Evolutionary conservation across 495 filamentous ascomycete genomes (phyloP).

Genomic region (Peziza echinospora): DNA sequence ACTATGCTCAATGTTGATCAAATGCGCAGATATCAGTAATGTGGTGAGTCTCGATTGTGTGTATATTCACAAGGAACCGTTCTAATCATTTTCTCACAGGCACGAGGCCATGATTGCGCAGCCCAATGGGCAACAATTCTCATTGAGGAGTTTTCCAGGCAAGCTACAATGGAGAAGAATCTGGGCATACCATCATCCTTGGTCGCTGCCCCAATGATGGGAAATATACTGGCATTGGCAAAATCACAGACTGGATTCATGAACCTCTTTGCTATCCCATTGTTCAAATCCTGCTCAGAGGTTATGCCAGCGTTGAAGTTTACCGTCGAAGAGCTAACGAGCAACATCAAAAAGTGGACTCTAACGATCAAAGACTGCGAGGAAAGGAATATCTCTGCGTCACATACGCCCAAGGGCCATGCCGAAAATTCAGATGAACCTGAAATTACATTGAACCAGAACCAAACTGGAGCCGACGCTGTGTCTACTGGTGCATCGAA

Average conservation of each 20-base stretch:
- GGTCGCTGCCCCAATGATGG: constrained; percentile 63
- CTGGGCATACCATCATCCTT: constrained; percentile 69
- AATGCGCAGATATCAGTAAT: constrained; percentile 97
- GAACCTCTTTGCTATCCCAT: constrained; percentile 76
- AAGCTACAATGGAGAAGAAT: constrained; percentile 77
- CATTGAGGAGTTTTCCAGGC: constrained; percentile 80
- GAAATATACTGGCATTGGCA: constrained; percentile 59
- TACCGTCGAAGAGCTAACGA: constrained; percentile 54
- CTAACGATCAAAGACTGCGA: constrained; percentile 27
- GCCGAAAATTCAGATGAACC: neutral
- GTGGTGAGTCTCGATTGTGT: constrained; percentile 38
- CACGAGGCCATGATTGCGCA: constrained; percentile 61
- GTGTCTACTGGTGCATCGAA: neutral
- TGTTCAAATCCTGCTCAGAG: constrained; percentile 69
- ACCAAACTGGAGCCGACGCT: neutral
- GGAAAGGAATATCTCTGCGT: neutral
- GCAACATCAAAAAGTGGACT: constrained; percentile 55
- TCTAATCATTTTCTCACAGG: constrained; percentile 29
- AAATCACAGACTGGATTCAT: constrained; percentile 86
- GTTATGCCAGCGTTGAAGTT: constrained; percentile 67
- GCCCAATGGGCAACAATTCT: constrained; percentile 73
- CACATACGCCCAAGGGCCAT: neutral
- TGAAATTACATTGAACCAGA: neutral
- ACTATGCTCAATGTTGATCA: constrained; percentile 74
- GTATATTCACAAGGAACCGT: neutral